Evolutionary conservation across 768 basidiomycete species (phyloP), one percentile per base, ranked within the genome.

Genomic region (Jaapia argillacea): DNA sequence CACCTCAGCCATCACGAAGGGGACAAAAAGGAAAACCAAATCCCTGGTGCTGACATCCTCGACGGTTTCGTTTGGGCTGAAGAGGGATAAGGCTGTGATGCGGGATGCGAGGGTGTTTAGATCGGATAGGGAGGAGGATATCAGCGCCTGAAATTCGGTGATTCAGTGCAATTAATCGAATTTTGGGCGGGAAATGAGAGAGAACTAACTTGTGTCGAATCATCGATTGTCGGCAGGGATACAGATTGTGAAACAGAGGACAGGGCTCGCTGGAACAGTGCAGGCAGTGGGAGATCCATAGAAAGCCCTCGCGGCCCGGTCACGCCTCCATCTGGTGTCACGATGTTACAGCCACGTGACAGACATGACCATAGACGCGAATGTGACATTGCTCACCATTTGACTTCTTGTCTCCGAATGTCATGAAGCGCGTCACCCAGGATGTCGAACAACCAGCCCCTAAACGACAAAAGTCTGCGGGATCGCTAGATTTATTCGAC

Each of bases 41-140:
- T 91, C 78, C 25, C 69, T 62, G 1, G 89, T 88, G 2, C 84
- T 69, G 44, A 94, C 78, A 58, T 94, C 90, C 36, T 89, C 84
- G 14, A 91, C 64, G 0, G 69, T 69, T 54, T 94, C 90, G 54
- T 93, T 93, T 3, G 80, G 68, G 45, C 88, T 91, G 64, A 93
- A 90, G 26, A 93, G 62, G 0, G 77, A 74, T 36, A 92, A 66
- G 28, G 68, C 70, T 21, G 69, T 51, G 44, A 90, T 68, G 21
- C 77, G 72, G 24, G 69, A 62, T 37, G 67, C 63, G 28, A 85
- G 60, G 35, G 65, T 62, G 21, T 64, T 63, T 24, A 91, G 64
- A 63, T 87, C 77, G 5, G 60, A 57, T 41, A 83, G 57, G 35
- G 76, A 67, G 38, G 70, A 66, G 33, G 68, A 65, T 22, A 88